Base-by-base conservation (phyloP, 768 basidiomycete genomes). In the Gymnopilus dilepis region DNA sequence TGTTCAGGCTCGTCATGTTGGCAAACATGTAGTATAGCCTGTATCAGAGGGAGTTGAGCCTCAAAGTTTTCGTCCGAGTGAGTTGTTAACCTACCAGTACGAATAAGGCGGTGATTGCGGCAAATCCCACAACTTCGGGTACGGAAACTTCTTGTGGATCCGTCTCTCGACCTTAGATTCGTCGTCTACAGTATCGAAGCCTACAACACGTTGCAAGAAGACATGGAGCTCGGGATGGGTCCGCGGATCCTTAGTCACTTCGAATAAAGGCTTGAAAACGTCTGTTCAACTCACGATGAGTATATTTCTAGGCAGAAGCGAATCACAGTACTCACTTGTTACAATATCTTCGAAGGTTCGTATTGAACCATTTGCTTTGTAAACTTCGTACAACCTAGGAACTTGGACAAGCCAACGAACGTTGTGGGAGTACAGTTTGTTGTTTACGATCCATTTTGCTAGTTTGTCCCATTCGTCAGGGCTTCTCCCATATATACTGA, bases 11-110 rank as follows among this genome's bases (percentile, higher is more conserved):
- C 1, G 94, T 86, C 81, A 97, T 94, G 70, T 98, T 99, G 7
- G 95, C 94, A 69, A 89, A 99, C 88, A 99, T 94, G 74, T 99
- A 98, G 77, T 98, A 99, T 2, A 95, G 78, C 95, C 95, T 94
- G 42, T 51, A 38, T 26, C 26, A 71, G 24, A 17, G 5, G 2
- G 4, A 62, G 33, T 28, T 40, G 30, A 38, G 42, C 4, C 24
- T 21, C 21, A 13, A 26, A 9, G 21, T n/a, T 12, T 12, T 43
- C 22, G 0, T 4, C 7, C 37, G 56, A 41, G 34, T 37, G 41
- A 51, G 50, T 57, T 40, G n/a, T n/a, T 6, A 1, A 66, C 87
- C 57, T 62, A 95, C 96, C 97, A 98, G 75, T 98, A 99, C 2
- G 92, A 92, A 75, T 94, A 98, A 0, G 95, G 95, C 0, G 97